Conservation (phyloP, 768 basidiomycete species). For the Phlebiopsis gigantea region DNA sequence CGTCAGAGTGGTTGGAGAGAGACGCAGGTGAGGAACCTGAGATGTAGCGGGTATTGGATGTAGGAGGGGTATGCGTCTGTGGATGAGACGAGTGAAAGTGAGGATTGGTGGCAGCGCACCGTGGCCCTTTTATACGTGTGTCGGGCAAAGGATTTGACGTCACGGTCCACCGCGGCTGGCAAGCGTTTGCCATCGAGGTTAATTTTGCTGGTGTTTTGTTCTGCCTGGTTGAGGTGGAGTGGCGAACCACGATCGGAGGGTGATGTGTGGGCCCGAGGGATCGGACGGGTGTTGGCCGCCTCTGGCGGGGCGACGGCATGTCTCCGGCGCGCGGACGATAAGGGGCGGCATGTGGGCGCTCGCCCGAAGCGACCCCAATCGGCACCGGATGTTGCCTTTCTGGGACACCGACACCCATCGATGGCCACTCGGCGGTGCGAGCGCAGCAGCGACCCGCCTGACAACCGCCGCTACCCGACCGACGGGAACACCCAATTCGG, state of each 20-base stretch:
- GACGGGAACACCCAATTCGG: background rate
- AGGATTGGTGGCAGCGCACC: background rate
- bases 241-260: constrained; percentile 4
- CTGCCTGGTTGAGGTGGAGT: background rate
- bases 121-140: constrained; percentile 3
- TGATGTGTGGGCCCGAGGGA: background rate
- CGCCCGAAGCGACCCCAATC: constrained; percentile 5
- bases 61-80: background rate
- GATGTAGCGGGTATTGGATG: background rate
- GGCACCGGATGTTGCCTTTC: constrained; percentile 1
- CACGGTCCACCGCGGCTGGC: background rate
- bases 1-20: background rate
- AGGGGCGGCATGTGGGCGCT: constrained; percentile 2
- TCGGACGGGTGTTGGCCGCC: constrained; percentile 2
- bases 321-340: constrained; percentile 1
- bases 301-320: background rate
- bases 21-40: background rate
- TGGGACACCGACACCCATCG: constrained; percentile 7
- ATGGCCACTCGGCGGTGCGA: background rate
- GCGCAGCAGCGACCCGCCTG: background rate
- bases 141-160: constrained; percentile 1
- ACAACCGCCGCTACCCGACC: background rate
- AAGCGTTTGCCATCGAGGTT: constrained; percentile 1
- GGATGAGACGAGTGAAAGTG: background rate
- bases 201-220: constrained; percentile 6